Percentiles rank a stretch among this genome's conserved stretches.
These are phyloP conservation scores for Botrytis paeoniae DNA, from an alignment of 2,329 filamentous ascomycete genomes.

Conservation along the genomic window DNA sequence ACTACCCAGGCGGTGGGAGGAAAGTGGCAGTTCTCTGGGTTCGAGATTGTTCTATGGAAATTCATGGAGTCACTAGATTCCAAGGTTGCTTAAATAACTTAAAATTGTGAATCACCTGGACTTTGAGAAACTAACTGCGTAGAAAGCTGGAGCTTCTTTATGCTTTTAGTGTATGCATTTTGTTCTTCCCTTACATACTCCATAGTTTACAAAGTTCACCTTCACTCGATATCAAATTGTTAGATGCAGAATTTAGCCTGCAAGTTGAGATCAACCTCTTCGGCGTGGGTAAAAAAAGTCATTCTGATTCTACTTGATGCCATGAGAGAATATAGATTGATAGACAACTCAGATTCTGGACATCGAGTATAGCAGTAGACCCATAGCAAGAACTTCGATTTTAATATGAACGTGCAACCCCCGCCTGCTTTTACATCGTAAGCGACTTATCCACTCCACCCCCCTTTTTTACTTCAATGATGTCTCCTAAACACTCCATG, in stretches of 20 bases:
- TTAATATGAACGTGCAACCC: neutral
- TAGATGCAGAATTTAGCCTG: neutral
- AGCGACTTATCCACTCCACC: neutral
- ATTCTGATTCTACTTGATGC: neutral
- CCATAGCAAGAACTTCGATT: neutral
- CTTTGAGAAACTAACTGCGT: neutral
- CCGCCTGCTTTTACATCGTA: neutral
- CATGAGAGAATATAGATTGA: too few relatives aligned
- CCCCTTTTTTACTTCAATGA: neutral
- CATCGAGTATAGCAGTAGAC: neutral
- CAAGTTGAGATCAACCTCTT: neutral
- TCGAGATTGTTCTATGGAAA: neutral
- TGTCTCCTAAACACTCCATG: neutral
- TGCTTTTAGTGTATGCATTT: neutral
- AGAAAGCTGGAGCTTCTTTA: neutral
- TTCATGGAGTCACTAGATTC: neutral
- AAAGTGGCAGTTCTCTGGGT: neutral
- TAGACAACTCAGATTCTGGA: neutral
- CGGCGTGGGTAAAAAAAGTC: accelerated
- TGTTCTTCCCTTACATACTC: neutral
- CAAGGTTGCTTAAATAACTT: neutral
- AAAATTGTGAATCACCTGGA: neutral
- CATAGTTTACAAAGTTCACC: neutral
- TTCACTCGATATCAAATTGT: neutral
- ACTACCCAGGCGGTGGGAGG: neutral